Evolutionary conservation across 352 stramenopile species (phyloP).

Genomic region (Globisporangium canariense): DNA sequence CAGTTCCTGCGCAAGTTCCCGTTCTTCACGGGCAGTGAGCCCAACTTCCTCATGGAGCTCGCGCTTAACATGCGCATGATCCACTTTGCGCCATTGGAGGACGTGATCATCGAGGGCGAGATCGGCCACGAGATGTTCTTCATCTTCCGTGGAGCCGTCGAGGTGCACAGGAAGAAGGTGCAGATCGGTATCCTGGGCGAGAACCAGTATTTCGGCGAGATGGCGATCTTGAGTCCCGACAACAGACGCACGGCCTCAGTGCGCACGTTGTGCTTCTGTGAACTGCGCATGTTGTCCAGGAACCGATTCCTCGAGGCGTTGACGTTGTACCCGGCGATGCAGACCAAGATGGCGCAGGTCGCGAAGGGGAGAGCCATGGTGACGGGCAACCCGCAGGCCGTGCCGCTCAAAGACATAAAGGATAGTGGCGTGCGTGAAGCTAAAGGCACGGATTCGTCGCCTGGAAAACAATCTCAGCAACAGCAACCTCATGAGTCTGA

Average conservation of each 20-base stretch:
- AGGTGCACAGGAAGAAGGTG: conserved; percentile 53
- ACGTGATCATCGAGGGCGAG: conserved; percentile 78
- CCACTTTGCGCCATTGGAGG: conserved; percentile 70
- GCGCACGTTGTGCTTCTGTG: conserved; percentile 75
- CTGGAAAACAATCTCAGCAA: neutral
- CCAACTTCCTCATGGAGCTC: conserved; percentile 83
- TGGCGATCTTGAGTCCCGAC: conserved; percentile 79
- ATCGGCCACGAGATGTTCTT: conserved; percentile 87
- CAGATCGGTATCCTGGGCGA: conserved; percentile 69
- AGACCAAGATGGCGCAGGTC: conserved; percentile 52
- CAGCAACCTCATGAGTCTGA: neutral
- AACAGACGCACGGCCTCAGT: conserved; percentile 69
- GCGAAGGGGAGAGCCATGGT: conserved; percentile 26
- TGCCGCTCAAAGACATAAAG: conserved; percentile 17
- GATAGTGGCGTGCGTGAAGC: conserved; percentile 13
- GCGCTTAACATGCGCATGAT: conserved; percentile 83
- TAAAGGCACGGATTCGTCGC: neutral
- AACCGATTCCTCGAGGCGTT: conserved; percentile 79
- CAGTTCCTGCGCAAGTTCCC: conserved; percentile 79
- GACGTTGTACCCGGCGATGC: conserved; percentile 67
- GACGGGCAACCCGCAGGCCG: conserved; percentile 12
- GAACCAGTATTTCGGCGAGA: conserved; percentile 85
- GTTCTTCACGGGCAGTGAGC: conserved; percentile 72
- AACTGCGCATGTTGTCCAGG: conserved; percentile 74
- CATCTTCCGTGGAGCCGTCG: conserved; percentile 76